phyloP scores from a whole-genome alignment of 352 stramenopile genomes.

The Pythium guiyangense region DNA sequence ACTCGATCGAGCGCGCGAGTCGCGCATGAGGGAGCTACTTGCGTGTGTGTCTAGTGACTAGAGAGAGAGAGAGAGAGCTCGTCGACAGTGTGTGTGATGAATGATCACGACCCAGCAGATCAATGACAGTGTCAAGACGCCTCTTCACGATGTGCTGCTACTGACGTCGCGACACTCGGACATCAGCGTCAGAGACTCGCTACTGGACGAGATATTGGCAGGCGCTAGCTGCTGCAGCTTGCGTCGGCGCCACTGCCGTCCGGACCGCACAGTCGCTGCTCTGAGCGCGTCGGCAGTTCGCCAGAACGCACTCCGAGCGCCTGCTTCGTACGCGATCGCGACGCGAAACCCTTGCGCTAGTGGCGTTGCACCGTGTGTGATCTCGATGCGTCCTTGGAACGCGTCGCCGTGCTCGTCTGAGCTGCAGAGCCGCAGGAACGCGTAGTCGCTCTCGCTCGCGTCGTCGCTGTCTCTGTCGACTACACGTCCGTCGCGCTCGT shows the following conservation, averaged over 20 bases:
- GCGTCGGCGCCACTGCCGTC: conserved; percentile 62
- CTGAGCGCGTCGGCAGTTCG: conserved; percentile 49
- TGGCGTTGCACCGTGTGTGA: conserved; percentile 13
- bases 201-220: too few relatives aligned
- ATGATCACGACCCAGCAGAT: too few relatives aligned
- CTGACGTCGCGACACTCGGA: too few relatives aligned
- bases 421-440: conserved; percentile 11
- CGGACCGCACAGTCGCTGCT: conserved; percentile 48
- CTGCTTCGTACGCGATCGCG: conserved; percentile 39
- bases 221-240: conserved; percentile 29
- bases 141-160: too few relatives aligned
- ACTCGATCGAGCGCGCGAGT: neutral
- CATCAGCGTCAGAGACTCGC: too few relatives aligned
- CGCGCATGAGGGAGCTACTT: neutral
- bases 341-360: conserved; percentile 30
- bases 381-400: conserved; percentile 30
- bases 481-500: conserved; percentile 12
- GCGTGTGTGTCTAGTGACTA: too few relatives aligned
- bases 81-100: too few relatives aligned
- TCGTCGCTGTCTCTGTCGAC: conserved; percentile 1
- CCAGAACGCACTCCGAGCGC: conserved; percentile 65
- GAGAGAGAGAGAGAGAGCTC: too few relatives aligned
- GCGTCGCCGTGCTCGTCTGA: neutral
- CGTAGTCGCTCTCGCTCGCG: neutral
- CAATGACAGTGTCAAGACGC: too few relatives aligned